These are phyloP conservation scores for Pythium volutum DNA, from an alignment of 352 stramenopile species.

Conservation along the genomic window DNA sequence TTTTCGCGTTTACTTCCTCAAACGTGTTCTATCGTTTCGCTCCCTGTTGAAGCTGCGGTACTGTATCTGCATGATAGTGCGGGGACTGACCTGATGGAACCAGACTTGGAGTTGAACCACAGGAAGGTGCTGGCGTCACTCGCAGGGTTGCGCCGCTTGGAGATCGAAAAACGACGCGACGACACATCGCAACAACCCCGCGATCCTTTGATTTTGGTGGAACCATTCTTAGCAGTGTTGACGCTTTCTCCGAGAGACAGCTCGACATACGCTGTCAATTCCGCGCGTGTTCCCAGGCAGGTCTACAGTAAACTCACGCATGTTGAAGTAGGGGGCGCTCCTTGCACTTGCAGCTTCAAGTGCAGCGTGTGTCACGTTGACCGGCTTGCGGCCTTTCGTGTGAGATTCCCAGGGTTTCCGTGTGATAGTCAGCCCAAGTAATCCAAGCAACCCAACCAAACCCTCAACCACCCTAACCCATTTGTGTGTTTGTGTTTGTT, in stretches of 20 bases:
- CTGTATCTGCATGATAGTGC: no score
- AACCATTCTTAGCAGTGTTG: not conserved
- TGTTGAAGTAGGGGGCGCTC: constrained; percentile 26
- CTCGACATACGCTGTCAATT: not conserved
- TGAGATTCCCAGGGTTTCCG: not conserved
- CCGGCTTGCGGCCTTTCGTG: no score
- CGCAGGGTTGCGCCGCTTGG: not conserved
- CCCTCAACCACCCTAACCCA: not conserved
- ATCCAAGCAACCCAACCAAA: not conserved
- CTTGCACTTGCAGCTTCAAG: constrained; percentile 29
- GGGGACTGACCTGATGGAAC: no score
- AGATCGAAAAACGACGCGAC: not conserved
- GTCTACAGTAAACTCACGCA: constrained; percentile 14
- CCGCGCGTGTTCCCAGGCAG: constrained; percentile 4
- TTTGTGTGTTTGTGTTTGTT: not conserved
- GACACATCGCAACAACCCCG: not conserved
- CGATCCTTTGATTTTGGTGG: not conserved
- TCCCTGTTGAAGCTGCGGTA: constrained; percentile 8
- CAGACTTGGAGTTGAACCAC: no score
- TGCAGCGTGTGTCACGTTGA: not conserved
- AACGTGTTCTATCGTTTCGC: not conserved
- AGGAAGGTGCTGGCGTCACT: constrained; percentile 13
- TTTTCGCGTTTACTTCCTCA: no score
- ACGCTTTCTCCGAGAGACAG: not conserved
- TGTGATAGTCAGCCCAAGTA: not conserved